These are phyloP conservation scores for Neurospora cerealis DNA, from an alignment of 495 filamentous ascomycete species.

Conservation along the genomic window DNA sequence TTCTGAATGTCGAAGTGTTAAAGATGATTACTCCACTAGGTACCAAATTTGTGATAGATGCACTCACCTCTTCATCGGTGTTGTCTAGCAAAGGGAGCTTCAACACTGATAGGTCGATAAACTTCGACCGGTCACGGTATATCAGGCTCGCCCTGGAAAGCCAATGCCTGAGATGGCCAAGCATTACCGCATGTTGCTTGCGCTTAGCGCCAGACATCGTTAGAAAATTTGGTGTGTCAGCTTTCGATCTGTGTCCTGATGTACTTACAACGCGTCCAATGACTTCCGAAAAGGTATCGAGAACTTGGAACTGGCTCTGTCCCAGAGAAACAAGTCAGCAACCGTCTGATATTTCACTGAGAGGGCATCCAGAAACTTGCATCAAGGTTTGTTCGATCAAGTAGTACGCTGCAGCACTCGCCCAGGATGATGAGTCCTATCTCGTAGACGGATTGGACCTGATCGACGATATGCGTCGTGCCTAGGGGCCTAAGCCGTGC, in stretches of 20 bases:
- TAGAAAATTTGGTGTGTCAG: neutral
- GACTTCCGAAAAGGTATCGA: slow-evolving; percentile 56
- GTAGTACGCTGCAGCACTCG: slow-evolving; percentile 53
- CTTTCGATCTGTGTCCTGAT: too few relatives aligned
- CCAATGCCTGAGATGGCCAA: slow-evolving; percentile 27
- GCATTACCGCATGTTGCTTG: slow-evolving; percentile 23
- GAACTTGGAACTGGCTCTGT: slow-evolving; percentile 52
- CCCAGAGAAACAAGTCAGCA: slow-evolving; percentile 2
- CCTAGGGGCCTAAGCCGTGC: slow-evolving; percentile 13
- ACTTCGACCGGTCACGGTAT: slow-evolving; percentile 17
- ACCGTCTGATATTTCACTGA: neutral
- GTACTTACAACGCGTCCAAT: slow-evolving; percentile 24
- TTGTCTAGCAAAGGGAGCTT: slow-evolving; percentile 49
- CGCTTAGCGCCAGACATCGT: slow-evolving; percentile 7
- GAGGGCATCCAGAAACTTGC: neutral
- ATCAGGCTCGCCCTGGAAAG: slow-evolving; percentile 17
- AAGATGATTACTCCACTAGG: too few relatives aligned
- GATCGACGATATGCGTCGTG: slow-evolving; percentile 27
- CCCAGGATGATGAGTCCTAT: slow-evolving; percentile 55
- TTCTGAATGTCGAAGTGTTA: slow-evolving; percentile 31
- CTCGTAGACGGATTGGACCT: slow-evolving; percentile 58
- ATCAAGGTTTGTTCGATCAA: slow-evolving; percentile 46
- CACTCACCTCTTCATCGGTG: neutral
- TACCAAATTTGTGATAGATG: too few relatives aligned
- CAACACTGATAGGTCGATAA: slow-evolving; percentile 15